Percentiles rank a stretch among this genome's conserved stretches.
phyloP scores from a whole-genome alignment of 106 monocot genomes.

The Triglochin maritima region DNA sequence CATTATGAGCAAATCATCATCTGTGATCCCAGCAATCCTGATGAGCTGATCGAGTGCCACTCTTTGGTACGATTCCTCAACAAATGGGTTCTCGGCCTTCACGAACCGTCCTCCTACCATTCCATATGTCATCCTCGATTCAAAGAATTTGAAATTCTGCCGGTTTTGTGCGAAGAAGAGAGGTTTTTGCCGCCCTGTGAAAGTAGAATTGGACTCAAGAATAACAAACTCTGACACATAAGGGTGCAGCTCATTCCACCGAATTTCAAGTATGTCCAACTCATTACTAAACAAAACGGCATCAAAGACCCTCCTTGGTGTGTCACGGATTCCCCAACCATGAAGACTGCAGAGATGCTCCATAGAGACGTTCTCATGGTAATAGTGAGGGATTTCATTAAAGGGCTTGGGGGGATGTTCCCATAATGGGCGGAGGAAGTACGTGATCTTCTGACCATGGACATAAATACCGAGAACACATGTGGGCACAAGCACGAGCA shows the following conservation, averaged over 20 bases:
- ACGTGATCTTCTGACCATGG: constrained; percentile 84
- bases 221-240: constrained; percentile 73
- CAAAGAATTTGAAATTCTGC: constrained; percentile 34
- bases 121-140: constrained; percentile 66
- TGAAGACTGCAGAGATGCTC: constrained; percentile 61
- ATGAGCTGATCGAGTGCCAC: constrained; percentile 66
- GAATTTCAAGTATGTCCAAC: constrained; percentile 59
- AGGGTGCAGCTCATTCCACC: constrained; percentile 79
- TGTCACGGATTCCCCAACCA: constrained; percentile 64
- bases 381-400: constrained; percentile 66
- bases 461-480: constrained; percentile 42
- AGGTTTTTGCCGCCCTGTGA: constrained; percentile 57
- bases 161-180: constrained; percentile 51
- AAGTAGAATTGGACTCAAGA: constrained; percentile 90
- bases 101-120: constrained; percentile 44
- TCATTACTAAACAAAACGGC: constrained; percentile 93
- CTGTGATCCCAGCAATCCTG: constrained; percentile 47
- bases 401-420: constrained; percentile 71
- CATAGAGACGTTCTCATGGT: constrained; percentile 56
- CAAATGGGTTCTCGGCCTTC: constrained; percentile 73
- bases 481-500: constrained; percentile 42
- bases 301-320: constrained; percentile 80
- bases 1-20: constrained; percentile 79
- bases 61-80: constrained; percentile 68
- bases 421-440: constrained; percentile 72